A percentile compares a stretch with the other conserved stretches of the same genome.
Evolutionary conservation across 257 asterid species (phyloP).

Genomic region (Solanum tarijense): DNA sequence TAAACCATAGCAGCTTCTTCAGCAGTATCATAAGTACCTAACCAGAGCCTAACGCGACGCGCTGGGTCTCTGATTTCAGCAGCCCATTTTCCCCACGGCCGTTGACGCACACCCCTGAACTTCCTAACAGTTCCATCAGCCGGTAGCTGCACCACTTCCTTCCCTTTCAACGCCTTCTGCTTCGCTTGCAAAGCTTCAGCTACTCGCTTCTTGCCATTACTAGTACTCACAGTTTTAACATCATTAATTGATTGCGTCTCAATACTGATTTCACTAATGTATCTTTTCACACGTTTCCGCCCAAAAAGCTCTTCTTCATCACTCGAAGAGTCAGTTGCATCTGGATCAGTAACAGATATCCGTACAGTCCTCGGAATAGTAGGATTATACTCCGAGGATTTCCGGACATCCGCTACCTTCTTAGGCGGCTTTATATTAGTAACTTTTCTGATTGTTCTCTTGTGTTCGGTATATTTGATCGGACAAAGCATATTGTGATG

Average conservation of each 20-base stretch:
- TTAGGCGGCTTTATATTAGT: neutral
- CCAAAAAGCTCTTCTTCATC: slow-evolving; percentile 6
- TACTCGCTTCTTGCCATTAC: neutral
- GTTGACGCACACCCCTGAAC: slow-evolving; percentile 39
- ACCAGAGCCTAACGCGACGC: slow-evolving; percentile 35
- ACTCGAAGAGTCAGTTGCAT: slow-evolving; percentile 18
- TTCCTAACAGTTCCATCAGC: slow-evolving; percentile 7
- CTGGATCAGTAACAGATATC: slow-evolving; percentile 15
- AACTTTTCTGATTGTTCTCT: neutral
- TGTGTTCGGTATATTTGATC: slow-evolving; percentile 13
- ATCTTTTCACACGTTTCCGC: slow-evolving; percentile 11
- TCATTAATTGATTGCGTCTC: neutral
- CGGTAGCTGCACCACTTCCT: neutral
- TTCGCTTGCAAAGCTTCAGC: neutral
- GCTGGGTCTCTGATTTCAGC: slow-evolving; percentile 44
- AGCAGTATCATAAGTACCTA: slow-evolving; percentile 43
- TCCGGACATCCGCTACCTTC: neutral
- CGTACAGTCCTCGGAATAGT: slow-evolving; percentile 4
- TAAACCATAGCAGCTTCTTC: slow-evolving; percentile 49
- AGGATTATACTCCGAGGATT: neutral
- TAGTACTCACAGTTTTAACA: neutral
- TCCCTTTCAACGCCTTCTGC: slow-evolving; percentile 1
- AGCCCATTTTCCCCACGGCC: slow-evolving; percentile 51
- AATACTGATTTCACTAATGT: slow-evolving; percentile 10
- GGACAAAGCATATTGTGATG: neutral